A percentile compares a stretch with the other conserved stretches of the same genome.
These are phyloP conservation scores for Paracoccidioides lutzii DNA, from an alignment of 2,329 filamentous ascomycete genomes.

Conservation along the genomic window DNA sequence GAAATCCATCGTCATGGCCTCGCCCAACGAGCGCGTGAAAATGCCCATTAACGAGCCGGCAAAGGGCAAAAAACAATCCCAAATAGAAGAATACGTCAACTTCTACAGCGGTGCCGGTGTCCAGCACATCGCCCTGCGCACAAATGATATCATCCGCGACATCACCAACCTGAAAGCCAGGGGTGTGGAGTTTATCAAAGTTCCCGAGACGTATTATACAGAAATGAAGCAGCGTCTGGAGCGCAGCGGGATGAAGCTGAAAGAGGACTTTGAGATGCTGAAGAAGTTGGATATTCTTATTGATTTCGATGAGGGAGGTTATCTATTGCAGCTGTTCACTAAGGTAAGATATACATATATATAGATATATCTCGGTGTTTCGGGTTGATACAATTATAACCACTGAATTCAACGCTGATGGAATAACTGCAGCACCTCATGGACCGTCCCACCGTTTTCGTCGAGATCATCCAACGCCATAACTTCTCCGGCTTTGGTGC, in stretches of 20 bases:
- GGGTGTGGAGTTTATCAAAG: constrained; percentile 84
- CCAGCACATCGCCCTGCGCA: constrained; percentile 84
- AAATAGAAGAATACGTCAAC: constrained; percentile 86
- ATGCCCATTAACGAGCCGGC: constrained; percentile 99
- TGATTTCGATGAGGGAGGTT: constrained; percentile 88
- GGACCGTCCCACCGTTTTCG: constrained; percentile 88
- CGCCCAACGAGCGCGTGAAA: constrained; percentile 73
- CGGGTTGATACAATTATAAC: too few relatives aligned
- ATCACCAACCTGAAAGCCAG: constrained; percentile 71
- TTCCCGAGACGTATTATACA: constrained; percentile 76
- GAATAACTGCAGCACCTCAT: constrained; percentile 51
- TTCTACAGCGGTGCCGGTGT: constrained; percentile 86
- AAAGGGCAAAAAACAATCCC: constrained; percentile 73
- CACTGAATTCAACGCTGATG: not conserved
- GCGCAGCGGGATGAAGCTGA: constrained; percentile 45
- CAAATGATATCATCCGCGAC: constrained; percentile 61
- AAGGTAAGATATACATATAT: constrained; percentile 37
- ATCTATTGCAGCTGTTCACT: constrained; percentile 63
- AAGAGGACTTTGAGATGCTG: constrained; percentile 79
- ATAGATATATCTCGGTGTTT: not conserved
- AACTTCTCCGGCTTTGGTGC: constrained; percentile 87
- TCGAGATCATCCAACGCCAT: constrained; percentile 90
- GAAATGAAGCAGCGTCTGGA: constrained; percentile 62
- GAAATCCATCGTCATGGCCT: constrained; percentile 81
- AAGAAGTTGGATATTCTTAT: constrained; percentile 75